These are phyloP conservation scores for Pseudoscleropodium purum DNA, from an alignment of 225 moss, liverwort and hornwort species.

Conservation along the genomic window DNA sequence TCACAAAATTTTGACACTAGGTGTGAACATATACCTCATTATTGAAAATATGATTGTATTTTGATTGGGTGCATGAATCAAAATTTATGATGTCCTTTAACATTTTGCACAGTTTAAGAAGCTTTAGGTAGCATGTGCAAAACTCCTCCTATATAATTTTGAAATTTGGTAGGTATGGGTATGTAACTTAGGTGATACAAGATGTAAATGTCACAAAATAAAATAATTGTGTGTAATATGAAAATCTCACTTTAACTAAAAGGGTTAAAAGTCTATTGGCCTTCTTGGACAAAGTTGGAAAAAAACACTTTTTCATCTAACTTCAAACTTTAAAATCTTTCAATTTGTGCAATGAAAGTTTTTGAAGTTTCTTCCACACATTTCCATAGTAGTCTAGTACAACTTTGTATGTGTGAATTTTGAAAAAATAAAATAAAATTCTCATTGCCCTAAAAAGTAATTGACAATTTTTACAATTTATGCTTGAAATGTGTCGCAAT, in stretches of 20 bases:
- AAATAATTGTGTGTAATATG: fast-evolving
- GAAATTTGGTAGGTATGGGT: neutral
- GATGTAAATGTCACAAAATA: neutral
- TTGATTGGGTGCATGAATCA: fast-evolving
- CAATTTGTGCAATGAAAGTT: neutral
- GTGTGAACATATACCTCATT: neutral
- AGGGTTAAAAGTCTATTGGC: neutral
- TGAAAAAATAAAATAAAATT: too few relatives aligned
- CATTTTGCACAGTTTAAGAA: fast-evolving
- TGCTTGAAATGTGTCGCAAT: too few relatives aligned
- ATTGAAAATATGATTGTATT: neutral
- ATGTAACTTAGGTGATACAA: neutral
- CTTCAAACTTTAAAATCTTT: too few relatives aligned
- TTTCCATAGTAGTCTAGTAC: fast-evolving
- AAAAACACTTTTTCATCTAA: too few relatives aligned
- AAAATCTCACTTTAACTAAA: neutral
- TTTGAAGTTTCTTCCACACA: neutral
- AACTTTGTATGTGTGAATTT: too few relatives aligned
- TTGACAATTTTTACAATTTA: too few relatives aligned
- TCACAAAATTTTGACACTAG: neutral
- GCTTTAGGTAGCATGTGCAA: fast-evolving
- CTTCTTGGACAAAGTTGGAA: fast-evolving
- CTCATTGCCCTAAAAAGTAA: too few relatives aligned
- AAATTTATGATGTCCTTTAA: neutral
- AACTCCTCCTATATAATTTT: neutral